Base-by-base conservation (phyloP, 2,329 filamentous ascomycete genomes). In the Fusarium sp. region DNA sequence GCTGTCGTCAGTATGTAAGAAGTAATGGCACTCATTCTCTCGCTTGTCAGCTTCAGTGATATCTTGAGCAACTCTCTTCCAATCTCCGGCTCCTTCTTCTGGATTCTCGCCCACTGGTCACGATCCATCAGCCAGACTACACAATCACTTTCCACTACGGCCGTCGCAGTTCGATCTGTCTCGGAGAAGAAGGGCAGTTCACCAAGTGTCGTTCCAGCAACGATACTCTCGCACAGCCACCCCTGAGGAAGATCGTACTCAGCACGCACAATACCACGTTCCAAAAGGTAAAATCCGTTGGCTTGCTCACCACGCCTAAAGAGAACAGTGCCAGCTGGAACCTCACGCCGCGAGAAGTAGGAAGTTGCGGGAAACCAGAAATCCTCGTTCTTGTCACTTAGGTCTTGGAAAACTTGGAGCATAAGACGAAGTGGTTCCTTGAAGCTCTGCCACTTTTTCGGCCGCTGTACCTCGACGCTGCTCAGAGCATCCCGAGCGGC, bases 181-280 rank as follows among this genome's bases (percentile, higher is more conserved):
- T 97, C 93, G 4, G 91, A 93, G 81, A 99, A 99, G 82, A 99
- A 99, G 0, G 96, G 96, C 55, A 99, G 81, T 82, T 99, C 96
- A 37, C 96, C 96, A 74, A 95, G 98, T 0, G 96, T 98, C 3
- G 96, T 96, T 18, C 96, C 96, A 0, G 94, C 93, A 2, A 98
- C 91, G 57, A 98, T 98, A 75, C 93, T 93, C 80, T 99, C 96
- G 66, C 92, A 93, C 72, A 97, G 92, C 73, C 87, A 88, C 1
- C 96, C 96, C 77, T 98, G 96, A 2, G 96, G 94, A 32, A 97
- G 86, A 67, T 95, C 88, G 78, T 99, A 98, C 74, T 98, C 94
- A 5, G 92, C 93, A 18, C 94, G 89, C 32, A 99, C 84, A 72
- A 98, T 94, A 37, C 96, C 96, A 8, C 90, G 88, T 79, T 99